Evolutionary conservation across 2,329 filamentous ascomycete genomes (phyloP).

Genomic region (Leptographium flavum): DNA sequence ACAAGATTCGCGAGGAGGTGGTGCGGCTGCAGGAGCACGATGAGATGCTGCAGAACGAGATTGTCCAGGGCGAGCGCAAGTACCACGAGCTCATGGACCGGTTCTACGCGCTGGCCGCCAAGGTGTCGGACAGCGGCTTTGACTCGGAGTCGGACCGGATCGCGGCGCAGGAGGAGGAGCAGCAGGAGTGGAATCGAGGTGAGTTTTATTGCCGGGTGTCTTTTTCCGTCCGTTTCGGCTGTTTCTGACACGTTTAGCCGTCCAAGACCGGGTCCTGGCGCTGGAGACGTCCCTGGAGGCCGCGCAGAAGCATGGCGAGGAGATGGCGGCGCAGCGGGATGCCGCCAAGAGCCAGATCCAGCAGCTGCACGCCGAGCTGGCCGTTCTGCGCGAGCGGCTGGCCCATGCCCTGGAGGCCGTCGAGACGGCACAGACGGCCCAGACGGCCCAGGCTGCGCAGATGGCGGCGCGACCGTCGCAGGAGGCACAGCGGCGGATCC

Average conservation of each 20-base stretch:
- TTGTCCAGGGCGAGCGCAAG: conserved; percentile 11
- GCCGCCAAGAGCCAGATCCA: conserved; percentile 2
- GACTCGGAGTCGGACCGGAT: conserved; percentile 3
- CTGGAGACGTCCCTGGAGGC: conserved; percentile 8
- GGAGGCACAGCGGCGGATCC: conserved; percentile 9
- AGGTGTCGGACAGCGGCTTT: conserved; percentile 5
- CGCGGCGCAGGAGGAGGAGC: conserved; percentile 2
- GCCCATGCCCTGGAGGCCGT: not conserved
- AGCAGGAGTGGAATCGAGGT: conserved; percentile 7
- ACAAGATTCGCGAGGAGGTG: conserved; percentile 20
- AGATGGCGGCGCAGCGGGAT: conserved; percentile 6
- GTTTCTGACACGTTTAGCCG: not conserved
- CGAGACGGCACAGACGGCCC: not conserved
- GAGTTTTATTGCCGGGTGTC: not conserved
- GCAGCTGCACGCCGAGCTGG: conserved; percentile 6
- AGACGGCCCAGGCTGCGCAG: not conserved
- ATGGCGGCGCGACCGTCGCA: conserved; percentile 1
- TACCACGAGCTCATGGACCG: conserved; percentile 10
- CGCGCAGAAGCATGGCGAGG: conserved; percentile 1
- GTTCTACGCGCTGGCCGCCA: conserved; percentile 7
- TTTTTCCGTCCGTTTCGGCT: not conserved
- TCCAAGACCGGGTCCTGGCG: conserved; percentile 8
- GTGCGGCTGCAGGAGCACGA: conserved; percentile 12
- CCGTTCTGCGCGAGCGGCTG: conserved; percentile 4
- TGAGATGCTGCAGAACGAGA: conserved; percentile 14